These are phyloP conservation scores for Nyssa sinensis DNA, from an alignment of 148 eudicot species.

Conservation along the genomic window DNA sequence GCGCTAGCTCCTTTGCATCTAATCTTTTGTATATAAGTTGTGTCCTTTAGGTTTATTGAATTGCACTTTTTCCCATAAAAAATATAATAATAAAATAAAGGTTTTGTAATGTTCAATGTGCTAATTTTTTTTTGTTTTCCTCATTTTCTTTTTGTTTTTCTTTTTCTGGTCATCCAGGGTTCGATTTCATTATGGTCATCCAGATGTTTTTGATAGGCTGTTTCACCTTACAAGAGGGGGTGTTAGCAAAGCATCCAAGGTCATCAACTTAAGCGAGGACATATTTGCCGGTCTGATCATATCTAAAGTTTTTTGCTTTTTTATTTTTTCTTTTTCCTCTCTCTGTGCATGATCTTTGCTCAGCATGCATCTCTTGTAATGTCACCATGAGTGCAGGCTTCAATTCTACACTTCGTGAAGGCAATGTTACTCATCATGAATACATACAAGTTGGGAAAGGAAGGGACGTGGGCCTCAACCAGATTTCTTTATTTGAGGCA, in stretches of 20 bases:
- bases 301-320: not conserved
- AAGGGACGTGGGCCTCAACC: constrained; percentile 97
- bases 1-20: too few species aligned
- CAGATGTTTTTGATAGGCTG: constrained; percentile 95
- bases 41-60: too few species aligned
- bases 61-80: too few species aligned
- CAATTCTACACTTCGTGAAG: constrained; percentile 98
- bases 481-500: constrained; percentile 96
- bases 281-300: constrained; percentile 87
- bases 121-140: not conserved
- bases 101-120: not conserved
- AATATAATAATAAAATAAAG: too few species aligned
- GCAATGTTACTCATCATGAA: constrained; percentile 98
- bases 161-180: constrained; percentile 53
- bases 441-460: constrained; percentile 99
- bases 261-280: constrained; percentile 95
- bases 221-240: constrained; percentile 98
- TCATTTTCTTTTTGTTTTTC: not conserved
- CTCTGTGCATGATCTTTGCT: constrained; percentile 1
- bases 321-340: not conserved
- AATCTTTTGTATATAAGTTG: too few species aligned
- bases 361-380: not conserved
- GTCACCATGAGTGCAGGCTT: constrained; percentile 50
- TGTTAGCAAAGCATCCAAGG: constrained; percentile 95
- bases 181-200: constrained; percentile 99